Percentiles rank a stretch among this genome's conserved stretches.
These are phyloP conservation scores for Rhynchosporium secalis DNA, from an alignment of 2,329 filamentous ascomycete genomes.

Conservation along the genomic window DNA sequence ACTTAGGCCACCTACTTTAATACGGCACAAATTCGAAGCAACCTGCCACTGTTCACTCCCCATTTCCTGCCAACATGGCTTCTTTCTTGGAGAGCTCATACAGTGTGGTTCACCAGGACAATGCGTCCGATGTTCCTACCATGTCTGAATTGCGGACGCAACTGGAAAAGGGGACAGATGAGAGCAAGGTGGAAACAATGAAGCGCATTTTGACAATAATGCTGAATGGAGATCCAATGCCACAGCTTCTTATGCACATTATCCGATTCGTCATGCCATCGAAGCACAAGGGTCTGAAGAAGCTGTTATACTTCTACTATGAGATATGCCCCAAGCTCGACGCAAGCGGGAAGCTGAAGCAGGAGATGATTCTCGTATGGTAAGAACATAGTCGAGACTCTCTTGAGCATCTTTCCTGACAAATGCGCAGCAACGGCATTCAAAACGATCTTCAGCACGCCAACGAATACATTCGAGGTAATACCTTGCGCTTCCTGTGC, in stretches of 20 bases:
- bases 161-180: conserved; percentile 91
- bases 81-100: conserved; percentile 93
- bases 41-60: conserved; percentile 24
- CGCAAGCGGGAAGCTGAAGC: conserved; percentile 88
- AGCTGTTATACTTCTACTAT: conserved; percentile 98
- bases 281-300: conserved; percentile 94
- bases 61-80: conserved; percentile 67
- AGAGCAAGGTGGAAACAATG: conserved; percentile 92
- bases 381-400: conserved; percentile 44
- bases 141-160: conserved; percentile 89
- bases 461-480: conserved; percentile 97
- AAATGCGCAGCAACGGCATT: conserved; percentile 78
- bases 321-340: conserved; percentile 98
- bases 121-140: conserved; percentile 86
- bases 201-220: conserved; percentile 95
- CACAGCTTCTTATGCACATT: conserved; percentile 96
- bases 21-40: conserved; percentile 30
- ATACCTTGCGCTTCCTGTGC: conserved; percentile 95
- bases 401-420: conserved; percentile 10
- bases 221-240: conserved; percentile 97
- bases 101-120: conserved; percentile 97
- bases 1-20: conserved; percentile 23
- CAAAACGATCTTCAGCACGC: conserved; percentile 95
- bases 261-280: conserved; percentile 99
- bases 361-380: conserved; percentile 99